A percentile compares a stretch with the other conserved stretches of the same genome.
These are phyloP conservation scores for Lactarius quietus DNA, from an alignment of 768 basidiomycete genomes.

Conservation along the genomic window DNA sequence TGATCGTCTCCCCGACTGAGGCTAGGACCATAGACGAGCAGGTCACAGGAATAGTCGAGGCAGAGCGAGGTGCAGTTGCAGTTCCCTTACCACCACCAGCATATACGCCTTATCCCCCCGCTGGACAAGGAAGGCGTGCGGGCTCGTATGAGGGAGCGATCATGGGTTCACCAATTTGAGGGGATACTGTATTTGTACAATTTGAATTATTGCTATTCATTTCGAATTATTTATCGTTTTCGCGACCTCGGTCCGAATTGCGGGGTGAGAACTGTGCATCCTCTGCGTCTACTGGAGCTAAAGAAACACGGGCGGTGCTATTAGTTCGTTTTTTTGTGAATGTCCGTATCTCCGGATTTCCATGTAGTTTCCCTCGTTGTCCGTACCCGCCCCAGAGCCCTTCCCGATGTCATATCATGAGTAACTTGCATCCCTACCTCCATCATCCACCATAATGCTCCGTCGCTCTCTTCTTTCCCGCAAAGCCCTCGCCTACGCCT, in stretches of 20 bases:
- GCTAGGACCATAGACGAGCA: background rate
- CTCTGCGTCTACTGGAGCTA: background rate
- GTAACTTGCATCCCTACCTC: background rate
- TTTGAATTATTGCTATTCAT: background rate
- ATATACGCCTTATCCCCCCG: slow-evolving; percentile 12
- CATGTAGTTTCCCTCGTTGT: background rate
- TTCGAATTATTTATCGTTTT: background rate
- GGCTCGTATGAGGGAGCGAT: slow-evolving; percentile 2
- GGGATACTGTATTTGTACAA: background rate
- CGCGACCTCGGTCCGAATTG: background rate
- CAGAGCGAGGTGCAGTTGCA: background rate
- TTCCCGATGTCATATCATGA: slow-evolving; percentile 4
- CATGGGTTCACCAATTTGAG: slow-evolving; percentile 8
- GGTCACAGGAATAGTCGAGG: background rate
- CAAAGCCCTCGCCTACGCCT: slow-evolving; percentile 49
- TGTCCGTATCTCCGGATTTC: background rate
- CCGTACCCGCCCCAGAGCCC: background rate
- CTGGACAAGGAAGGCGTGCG: slow-evolving; percentile 18
- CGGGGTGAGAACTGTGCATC: background rate
- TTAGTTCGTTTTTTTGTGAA: background rate
- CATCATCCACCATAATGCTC: slow-evolving; percentile 20
- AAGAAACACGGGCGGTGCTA: no score
- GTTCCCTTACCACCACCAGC: slow-evolving; percentile 21
- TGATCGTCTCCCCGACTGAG: background rate
- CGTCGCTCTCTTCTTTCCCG: slow-evolving; percentile 46